These are phyloP conservation scores for Aquilaria sinensis DNA, from an alignment of 345 rosid species.

Conservation along the genomic window DNA sequence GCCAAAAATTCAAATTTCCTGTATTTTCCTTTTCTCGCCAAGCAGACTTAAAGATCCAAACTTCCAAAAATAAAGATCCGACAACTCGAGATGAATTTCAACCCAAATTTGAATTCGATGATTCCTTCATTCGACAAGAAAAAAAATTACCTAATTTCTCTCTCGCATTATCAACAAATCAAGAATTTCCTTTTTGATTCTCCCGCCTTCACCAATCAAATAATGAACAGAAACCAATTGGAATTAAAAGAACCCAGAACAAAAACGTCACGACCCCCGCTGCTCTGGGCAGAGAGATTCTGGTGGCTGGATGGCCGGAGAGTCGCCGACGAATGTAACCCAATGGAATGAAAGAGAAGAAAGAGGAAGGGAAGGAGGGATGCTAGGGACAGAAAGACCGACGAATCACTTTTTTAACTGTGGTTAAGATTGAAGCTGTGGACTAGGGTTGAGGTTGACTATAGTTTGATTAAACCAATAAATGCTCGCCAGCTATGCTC, in stretches of 20 bases:
- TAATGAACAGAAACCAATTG: neutral
- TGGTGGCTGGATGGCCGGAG: slow-evolving; percentile 4
- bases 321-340: slow-evolving; percentile 12
- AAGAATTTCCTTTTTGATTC: neutral
- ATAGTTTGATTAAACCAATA: slow-evolving; percentile 19
- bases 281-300: slow-evolving; percentile 2
- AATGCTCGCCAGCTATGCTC: slow-evolving; percentile 27
- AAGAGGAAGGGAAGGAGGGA: neutral
- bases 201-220: slow-evolving; percentile 1
- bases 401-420: slow-evolving; percentile 14
- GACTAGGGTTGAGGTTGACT: slow-evolving; percentile 16
- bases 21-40: neutral
- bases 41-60: slow-evolving; percentile 25
- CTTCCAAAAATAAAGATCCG: slow-evolving; percentile 11
- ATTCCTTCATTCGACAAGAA: neutral
- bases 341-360: neutral
- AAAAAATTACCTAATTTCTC: slow-evolving; percentile 3
- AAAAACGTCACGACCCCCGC: slow-evolving; percentile 7
- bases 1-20: neutral
- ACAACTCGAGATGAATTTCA: too few relatives aligned
- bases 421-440: slow-evolving; percentile 6
- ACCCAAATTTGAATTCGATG: neutral
- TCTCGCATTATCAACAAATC: slow-evolving; percentile 8
- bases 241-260: neutral
- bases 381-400: neutral